Evolutionary conservation across 257 asterid species (phyloP).

Genomic region (Buddleja alternifolia): DNA sequence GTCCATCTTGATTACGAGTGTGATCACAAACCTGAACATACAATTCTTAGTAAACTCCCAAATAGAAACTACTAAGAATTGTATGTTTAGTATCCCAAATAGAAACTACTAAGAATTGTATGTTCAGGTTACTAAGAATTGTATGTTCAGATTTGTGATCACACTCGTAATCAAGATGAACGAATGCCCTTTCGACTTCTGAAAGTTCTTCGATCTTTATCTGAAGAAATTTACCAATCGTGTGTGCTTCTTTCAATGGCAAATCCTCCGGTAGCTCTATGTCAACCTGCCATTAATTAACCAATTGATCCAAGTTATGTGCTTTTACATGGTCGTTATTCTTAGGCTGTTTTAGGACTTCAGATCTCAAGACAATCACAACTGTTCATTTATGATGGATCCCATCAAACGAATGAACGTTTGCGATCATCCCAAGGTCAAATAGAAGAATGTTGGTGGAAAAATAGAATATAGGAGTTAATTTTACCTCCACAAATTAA

Average conservation of each 20-base stretch:
- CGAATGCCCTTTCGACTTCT: slow-evolving; percentile 81
- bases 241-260: slow-evolving; percentile 72
- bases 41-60: slow-evolving; percentile 66
- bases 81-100: slow-evolving; percentile 63
- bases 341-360: too few species aligned
- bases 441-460: too few species aligned
- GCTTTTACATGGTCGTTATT: too few species aligned
- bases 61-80: slow-evolving; percentile 46
- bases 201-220: slow-evolving; percentile 75
- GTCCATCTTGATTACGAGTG: slow-evolving; percentile 85
- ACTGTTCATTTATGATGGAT: too few species aligned
- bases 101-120: slow-evolving; percentile 47
- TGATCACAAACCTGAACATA: slow-evolving; percentile 83
- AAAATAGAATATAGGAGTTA: too few species aligned
- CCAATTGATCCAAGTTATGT: too few species aligned
- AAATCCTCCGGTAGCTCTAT: slow-evolving; percentile 81
- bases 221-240: slow-evolving; percentile 72
- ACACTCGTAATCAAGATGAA: slow-evolving; percentile 81
- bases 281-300: slow-evolving; percentile 55
- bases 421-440: too few species aligned
- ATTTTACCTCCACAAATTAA: slow-evolving; percentile 80
- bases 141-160: slow-evolving; percentile 85
- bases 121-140: slow-evolving; percentile 55
- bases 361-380: too few species aligned
- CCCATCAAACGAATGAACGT: too few species aligned